These are phyloP conservation scores for Chaetomiaceae sp. DNA, from an alignment of 2,329 filamentous ascomycete genomes.

Conservation along the genomic window DNA sequence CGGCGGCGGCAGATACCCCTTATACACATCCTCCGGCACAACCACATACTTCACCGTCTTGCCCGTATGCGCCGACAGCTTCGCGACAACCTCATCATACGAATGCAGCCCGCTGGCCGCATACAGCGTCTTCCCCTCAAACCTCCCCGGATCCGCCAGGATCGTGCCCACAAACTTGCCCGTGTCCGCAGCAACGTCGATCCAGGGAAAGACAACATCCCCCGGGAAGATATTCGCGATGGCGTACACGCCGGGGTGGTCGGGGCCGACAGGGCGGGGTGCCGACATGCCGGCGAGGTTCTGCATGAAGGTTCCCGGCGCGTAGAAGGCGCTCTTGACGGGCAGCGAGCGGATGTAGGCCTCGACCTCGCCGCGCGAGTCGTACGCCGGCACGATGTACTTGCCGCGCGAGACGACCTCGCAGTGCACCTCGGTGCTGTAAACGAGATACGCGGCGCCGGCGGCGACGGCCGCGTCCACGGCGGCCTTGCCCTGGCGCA, in stretches of 20 bases:
- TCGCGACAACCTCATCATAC: constrained; percentile 28
- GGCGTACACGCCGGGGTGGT: background rate
- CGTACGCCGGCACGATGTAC: constrained; percentile 46
- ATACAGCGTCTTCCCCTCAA: constrained; percentile 19
- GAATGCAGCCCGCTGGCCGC: constrained; percentile 25
- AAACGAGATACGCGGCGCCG: constrained; percentile 43
- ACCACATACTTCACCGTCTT: constrained; percentile 26
- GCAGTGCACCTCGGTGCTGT: constrained; percentile 40
- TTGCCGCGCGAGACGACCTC: constrained; percentile 36
- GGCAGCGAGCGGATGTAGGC: constrained; percentile 48
- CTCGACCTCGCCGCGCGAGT: constrained; percentile 52
- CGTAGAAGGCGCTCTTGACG: constrained; percentile 47
- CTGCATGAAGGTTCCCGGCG: constrained; percentile 51
- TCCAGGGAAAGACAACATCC: constrained; percentile 31
- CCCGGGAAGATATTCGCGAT: constrained; percentile 21
- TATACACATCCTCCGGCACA: constrained; percentile 14
- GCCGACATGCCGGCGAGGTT: constrained; percentile 33
- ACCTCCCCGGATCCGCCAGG: constrained; percentile 22
- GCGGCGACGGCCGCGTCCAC: constrained; percentile 41
- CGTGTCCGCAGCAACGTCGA: constrained; percentile 37
- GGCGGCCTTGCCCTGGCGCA: constrained; percentile 37
- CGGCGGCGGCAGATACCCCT: constrained; percentile 13
- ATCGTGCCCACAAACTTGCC: constrained; percentile 36
- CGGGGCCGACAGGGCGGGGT: background rate
- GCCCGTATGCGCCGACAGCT: constrained; percentile 31